Evolutionary conservation across 1,284 basidiomycete genomes (phyloP).

Genomic region (Ganoderma multipileum): DNA sequence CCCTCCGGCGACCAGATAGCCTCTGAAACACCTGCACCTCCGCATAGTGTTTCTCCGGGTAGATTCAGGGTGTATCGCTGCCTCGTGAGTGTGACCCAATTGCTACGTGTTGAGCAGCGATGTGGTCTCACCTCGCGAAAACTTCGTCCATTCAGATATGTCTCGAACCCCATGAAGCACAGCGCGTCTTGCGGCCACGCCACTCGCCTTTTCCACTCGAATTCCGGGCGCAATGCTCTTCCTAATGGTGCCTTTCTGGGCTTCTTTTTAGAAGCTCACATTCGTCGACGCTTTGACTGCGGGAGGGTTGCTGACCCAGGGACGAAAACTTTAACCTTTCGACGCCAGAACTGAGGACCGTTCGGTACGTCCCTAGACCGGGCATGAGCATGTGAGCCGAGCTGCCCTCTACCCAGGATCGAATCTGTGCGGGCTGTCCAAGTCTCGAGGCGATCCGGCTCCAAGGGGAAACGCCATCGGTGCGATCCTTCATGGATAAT

Average conservation of each 20-base stretch:
- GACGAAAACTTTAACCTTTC: not conserved
- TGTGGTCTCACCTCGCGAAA: not conserved
- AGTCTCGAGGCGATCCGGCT: not conserved
- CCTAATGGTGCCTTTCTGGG: not conserved
- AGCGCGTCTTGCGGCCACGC: not conserved
- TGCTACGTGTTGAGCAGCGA: not conserved
- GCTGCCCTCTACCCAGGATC: not conserved
- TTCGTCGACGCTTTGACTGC: not conserved
- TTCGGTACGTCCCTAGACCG: not conserved
- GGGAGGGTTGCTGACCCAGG: not conserved
- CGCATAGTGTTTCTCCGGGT: not conserved
- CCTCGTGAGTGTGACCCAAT: not conserved
- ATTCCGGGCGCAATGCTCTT: not conserved
- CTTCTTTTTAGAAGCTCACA: not conserved
- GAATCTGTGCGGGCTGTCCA: not conserved
- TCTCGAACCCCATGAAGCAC: not conserved
- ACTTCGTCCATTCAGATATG: not conserved
- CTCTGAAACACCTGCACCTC: not conserved
- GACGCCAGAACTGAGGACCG: not conserved
- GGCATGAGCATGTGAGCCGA: not conserved
- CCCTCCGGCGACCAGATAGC: not conserved
- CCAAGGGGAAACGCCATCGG: not conserved
- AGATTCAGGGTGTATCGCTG: not conserved
- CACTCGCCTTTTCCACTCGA: not conserved
- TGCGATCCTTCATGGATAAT: not conserved